A percentile compares a stretch with the other conserved stretches of the same genome.
Evolutionary conservation across 2,329 filamentous ascomycete species (phyloP).

Genomic region (Pseudogymnoascus sp.): DNA sequence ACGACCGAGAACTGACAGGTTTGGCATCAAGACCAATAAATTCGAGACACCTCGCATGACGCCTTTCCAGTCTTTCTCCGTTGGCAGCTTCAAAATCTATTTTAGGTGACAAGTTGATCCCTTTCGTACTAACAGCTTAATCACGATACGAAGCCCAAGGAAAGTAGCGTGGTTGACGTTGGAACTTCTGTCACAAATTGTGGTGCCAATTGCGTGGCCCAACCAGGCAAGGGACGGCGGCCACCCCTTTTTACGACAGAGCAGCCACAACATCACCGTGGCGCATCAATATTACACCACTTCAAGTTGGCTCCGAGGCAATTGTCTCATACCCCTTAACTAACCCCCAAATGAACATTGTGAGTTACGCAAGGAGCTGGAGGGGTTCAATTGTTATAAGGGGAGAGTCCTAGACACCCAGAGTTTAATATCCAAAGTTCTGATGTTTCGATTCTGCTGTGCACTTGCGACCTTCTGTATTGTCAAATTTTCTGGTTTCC

Average conservation of each 20-base stretch:
- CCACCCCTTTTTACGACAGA: neutral
- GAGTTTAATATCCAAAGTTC: neutral
- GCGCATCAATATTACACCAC: neutral
- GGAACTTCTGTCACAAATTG: neutral
- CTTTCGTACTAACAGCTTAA: neutral
- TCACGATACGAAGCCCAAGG: neutral
- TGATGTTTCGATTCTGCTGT: neutral
- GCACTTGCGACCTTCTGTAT: neutral
- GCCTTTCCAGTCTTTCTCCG: neutral
- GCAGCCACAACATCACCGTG: neutral
- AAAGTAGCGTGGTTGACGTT: neutral
- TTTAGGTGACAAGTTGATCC: neutral
- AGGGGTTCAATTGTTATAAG: neutral
- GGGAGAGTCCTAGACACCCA: neutral
- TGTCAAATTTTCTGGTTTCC: neutral
- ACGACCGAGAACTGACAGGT: slow-evolving; percentile 7
- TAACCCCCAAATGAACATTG: neutral
- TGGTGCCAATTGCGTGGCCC: neutral
- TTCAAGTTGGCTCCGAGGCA: neutral
- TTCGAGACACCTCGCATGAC: neutral
- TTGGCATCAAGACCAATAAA: neutral
- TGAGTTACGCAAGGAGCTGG: neutral
- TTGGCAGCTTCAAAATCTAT: neutral
- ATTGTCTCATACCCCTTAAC: neutral
- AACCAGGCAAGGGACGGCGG: neutral